Base-by-base conservation (phyloP, 306 rosid genomes). In the Pyrus pyrifolia region DNA sequence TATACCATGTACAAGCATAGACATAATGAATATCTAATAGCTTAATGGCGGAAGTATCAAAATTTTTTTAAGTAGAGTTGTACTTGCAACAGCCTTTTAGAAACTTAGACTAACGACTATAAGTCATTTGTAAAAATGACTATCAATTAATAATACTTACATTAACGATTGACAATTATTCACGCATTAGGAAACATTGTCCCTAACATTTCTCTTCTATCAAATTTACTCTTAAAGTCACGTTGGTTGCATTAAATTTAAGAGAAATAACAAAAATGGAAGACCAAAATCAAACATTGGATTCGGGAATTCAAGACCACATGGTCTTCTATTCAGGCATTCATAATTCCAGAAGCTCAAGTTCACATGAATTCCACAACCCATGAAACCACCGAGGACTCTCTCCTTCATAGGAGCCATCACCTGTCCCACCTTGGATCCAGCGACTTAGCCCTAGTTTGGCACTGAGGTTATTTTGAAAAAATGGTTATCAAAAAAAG, bases 321-420 rank as follows among this genome's bases (percentile, higher is more conserved):
- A 55, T 17, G 80, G 63, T 9, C 23, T 30, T 30, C 44, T 9
- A 35, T 35, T 22, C 18, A 8, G 23, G 45, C n/a, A 62, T 13
- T 60, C 19, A 2, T 30, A 21, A 80, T 75, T 73, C 40, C 18
- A 40, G 7, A 23, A 27, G 29, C 75, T 75, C 70, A 25, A 38
- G 55, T 40, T 12, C 66, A 33, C 22, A 30, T 35, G 53, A 49
- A 45, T 61, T 17, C 46, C 18, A 46, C 9, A 21, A 64, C 27
- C 21, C 35, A 23, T 14, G 30, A 72, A 57, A 57, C 25, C 29
- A 57, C 55, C 1, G 8, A n/a, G 30, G 63, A 22, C 13, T 59
- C 76, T 72, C 67, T 23, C 40, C 40, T 72, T 8, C 55, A 72
- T 11, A 42, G 69, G 68, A 59, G 51, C 29, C 42, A 73, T 57